These are phyloP conservation scores for Porosira glacialis DNA, from an alignment of 352 stramenopile species.

Conservation along the genomic window DNA sequence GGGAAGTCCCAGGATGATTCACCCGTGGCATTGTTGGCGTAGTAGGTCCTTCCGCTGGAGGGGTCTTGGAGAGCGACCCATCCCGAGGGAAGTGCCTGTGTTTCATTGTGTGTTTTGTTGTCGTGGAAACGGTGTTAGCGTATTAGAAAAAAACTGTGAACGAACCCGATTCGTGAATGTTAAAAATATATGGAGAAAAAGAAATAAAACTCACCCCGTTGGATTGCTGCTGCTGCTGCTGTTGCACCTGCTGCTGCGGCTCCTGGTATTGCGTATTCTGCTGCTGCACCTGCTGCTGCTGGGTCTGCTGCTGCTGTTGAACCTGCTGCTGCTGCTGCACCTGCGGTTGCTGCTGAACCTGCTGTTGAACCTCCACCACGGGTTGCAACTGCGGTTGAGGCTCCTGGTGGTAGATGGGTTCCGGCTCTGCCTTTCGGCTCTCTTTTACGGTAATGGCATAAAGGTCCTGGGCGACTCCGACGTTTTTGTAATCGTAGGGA, in stretches of 20 bases:
- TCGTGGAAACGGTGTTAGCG: too few relatives aligned
- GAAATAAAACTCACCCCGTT: constrained; percentile 8
- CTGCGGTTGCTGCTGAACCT: constrained; percentile 25
- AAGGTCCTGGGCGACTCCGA: constrained; percentile 48
- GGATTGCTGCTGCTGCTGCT: constrained; percentile 15
- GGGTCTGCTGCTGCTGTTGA: too few relatives aligned
- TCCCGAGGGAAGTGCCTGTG: constrained; percentile 8
- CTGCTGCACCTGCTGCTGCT: too few relatives aligned
- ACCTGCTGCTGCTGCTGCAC: too few relatives aligned
- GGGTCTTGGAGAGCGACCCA: constrained; percentile 46
- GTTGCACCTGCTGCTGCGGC: constrained; percentile 38
- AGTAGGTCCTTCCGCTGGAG: constrained; percentile 43
- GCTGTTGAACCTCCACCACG: not conserved
- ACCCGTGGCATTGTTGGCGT: constrained; percentile 47
- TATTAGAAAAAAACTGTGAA: too few relatives aligned
- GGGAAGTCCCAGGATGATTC: constrained; percentile 57
- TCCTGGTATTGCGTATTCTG: constrained; percentile 36
- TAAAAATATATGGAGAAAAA: not conserved
- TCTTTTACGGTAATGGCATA: constrained; percentile 45
- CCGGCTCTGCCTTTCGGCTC: constrained; percentile 14
- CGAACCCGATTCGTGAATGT: too few relatives aligned
- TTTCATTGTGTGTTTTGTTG: not conserved
- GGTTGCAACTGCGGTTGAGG: constrained; percentile 16
- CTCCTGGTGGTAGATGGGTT: too few relatives aligned
- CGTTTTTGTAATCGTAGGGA: constrained; percentile 59